phyloP scores from a whole-genome alignment of 2,329 filamentous ascomycete species.

The Nectriaceae sp. region DNA sequence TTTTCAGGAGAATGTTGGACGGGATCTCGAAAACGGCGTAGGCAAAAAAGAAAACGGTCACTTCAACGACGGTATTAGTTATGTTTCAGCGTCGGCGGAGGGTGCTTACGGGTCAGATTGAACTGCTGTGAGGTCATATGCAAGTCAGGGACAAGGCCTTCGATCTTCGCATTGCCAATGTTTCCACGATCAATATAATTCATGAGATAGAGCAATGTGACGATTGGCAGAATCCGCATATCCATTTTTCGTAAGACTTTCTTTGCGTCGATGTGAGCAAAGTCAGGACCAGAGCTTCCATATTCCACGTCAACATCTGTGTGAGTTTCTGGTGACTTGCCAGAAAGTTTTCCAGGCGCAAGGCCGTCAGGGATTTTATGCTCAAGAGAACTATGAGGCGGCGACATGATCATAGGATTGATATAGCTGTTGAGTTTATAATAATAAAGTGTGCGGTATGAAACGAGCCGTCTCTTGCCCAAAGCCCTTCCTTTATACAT shows the following conservation, averaged over 20 bases:
- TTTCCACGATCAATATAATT: constrained; percentile 60
- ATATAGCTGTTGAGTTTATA: too few species aligned
- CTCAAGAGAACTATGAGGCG: too few species aligned
- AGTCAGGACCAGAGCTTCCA: too few species aligned
- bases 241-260: constrained; percentile 28
- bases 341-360: too few species aligned
- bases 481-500: too few species aligned
- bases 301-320: too few species aligned
- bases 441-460: too few species aligned
- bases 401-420: too few species aligned
- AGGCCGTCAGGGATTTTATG: too few species aligned
- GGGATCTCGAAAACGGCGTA: constrained; percentile 27
- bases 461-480: too few species aligned
- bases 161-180: constrained; percentile 53
- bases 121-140: constrained; percentile 60
- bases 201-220: constrained; percentile 59
- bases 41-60: constrained; percentile 19
- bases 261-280: too few species aligned
- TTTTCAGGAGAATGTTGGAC: constrained; percentile 30
- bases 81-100: constrained; percentile 41
- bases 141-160: constrained; percentile 35
- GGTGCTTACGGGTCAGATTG: constrained; percentile 67
- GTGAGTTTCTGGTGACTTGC: too few species aligned
- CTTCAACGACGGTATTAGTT: background rate
- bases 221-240: constrained; percentile 41